These are phyloP conservation scores for Capronia americana DNA, from an alignment of 2,329 filamentous ascomycete genomes.

Conservation along the genomic window DNA sequence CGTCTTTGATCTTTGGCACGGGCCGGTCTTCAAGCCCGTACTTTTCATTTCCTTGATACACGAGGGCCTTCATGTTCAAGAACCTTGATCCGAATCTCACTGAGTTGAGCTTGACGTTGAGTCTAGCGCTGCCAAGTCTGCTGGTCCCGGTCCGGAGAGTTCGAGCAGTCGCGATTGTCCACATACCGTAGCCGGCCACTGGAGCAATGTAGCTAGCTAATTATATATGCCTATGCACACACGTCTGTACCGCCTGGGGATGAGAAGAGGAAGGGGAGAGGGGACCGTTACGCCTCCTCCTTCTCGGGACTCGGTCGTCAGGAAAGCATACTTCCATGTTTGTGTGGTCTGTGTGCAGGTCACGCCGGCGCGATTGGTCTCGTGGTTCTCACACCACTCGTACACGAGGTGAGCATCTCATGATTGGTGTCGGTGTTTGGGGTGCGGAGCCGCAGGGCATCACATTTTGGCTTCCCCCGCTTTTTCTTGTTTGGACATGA, in stretches of 20 bases:
- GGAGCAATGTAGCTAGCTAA: not conserved
- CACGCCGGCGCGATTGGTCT: conserved; percentile 3
- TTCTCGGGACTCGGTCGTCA: conserved; percentile 10
- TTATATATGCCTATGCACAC: not conserved
- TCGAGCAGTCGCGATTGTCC: not conserved
- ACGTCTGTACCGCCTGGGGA: no score
- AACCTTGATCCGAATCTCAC: not conserved
- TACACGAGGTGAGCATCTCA: not conserved
- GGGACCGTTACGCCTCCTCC: not conserved
- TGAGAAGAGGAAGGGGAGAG: not conserved
- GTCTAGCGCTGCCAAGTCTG: not conserved
- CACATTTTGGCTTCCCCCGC: not conserved
- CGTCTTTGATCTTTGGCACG: conserved; percentile 49
- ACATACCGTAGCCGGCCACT: not conserved
- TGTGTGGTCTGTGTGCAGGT: not conserved
- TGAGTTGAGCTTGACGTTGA: not conserved
- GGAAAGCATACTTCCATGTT: not conserved
- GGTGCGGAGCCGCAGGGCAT: conserved; percentile 8
- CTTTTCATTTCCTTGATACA: conserved; percentile 48
- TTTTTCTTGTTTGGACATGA: not conserved
- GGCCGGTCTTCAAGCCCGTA: conserved; percentile 52
- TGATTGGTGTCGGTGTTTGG: conserved; percentile 5
- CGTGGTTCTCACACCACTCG: conserved; percentile 4
- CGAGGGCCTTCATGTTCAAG: conserved; percentile 55
- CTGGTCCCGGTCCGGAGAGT: not conserved